These are phyloP conservation scores for Serendipita sp. DNA, from an alignment of 768 basidiomycete species.

Conservation along the genomic window DNA sequence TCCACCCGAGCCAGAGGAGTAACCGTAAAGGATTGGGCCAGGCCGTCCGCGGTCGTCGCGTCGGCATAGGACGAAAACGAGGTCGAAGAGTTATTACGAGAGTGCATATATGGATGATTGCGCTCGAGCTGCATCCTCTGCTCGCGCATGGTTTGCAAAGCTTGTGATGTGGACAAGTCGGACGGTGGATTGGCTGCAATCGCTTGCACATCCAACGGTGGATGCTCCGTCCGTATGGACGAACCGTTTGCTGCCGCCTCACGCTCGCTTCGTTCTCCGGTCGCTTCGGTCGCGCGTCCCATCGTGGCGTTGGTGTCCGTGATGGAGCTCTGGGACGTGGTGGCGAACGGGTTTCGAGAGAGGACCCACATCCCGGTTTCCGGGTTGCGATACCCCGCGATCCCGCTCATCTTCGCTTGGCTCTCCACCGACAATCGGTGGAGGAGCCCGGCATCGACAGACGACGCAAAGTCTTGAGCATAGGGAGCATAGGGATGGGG, in stretches of 20 bases:
- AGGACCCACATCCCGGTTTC: no score
- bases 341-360: no score
- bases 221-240: neutral
- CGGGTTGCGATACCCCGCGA: neutral
- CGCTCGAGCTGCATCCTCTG: neutral
- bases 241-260: neutral
- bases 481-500: neutral
- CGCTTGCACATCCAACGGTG: neutral
- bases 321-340: no score
- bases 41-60: neutral
- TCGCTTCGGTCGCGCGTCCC: neutral
- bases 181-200: neutral
- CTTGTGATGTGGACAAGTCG: neutral
- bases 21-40: neutral
- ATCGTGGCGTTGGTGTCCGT: neutral
- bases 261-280: neutral
- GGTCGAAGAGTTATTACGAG: neutral
- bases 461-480: neutral
- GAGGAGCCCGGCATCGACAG: neutral
- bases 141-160: neutral
- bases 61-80: conserved; percentile 1
- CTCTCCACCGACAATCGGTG: neutral
- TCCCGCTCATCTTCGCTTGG: neutral
- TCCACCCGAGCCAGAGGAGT: neutral
- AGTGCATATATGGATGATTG: neutral